Evolutionary conservation across 805 yeast species (phyloP).

Genomic region (Pichia cabralensis): DNA sequence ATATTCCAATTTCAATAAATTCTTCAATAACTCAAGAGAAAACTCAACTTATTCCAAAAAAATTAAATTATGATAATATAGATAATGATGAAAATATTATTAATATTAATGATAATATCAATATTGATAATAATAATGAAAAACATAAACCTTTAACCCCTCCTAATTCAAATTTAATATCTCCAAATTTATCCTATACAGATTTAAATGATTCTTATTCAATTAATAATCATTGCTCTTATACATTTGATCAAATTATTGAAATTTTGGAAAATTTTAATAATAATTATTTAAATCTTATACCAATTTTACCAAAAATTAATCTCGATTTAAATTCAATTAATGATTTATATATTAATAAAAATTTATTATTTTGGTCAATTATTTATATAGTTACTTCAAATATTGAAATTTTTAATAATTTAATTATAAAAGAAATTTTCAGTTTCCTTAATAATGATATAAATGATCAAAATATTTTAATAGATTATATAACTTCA

Average conservation of each 20-base stretch:
- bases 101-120: conserved; percentile 1
- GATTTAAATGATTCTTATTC: conserved; percentile 6
- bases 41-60: no score
- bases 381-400: conserved; percentile 16
- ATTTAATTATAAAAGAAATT: conserved; percentile 13
- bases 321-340: conserved; percentile 6
- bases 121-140: not conserved
- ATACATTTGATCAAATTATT: conserved; percentile 10
- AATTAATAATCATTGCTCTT: conserved; percentile 7
- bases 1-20: no score
- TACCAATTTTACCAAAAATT: conserved; percentile 18
- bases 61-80: not conserved
- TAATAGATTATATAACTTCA: conserved; percentile 3
- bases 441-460: not conserved
- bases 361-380: conserved; percentile 26
- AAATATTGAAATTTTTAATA: conserved; percentile 11
- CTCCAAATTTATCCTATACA: conserved; percentile 13
- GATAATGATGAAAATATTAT: conserved; percentile 5
- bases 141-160: not conserved
- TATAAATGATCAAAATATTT: not conserved
- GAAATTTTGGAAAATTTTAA: conserved; percentile 15
- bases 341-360: conserved; percentile 13
- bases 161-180: conserved; percentile 1
- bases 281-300: conserved; percentile 11
- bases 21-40: no score